Base-by-base conservation (phyloP, 306 rosid species). In the Dryas alaskensis region DNA sequence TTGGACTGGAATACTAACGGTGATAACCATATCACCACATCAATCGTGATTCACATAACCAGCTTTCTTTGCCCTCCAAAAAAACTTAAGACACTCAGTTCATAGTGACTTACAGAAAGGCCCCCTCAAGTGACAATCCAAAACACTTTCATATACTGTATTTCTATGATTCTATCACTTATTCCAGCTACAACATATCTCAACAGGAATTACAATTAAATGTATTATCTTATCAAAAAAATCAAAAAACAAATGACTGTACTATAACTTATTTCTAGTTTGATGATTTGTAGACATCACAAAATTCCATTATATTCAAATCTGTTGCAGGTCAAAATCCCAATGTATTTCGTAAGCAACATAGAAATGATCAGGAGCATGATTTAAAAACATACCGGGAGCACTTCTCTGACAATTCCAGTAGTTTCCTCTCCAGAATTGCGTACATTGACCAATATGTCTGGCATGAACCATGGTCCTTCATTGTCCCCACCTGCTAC, bases 401-500 rank as follows among this genome's bases (percentile, higher is more conserved):
- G 98, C 81, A 87, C 97, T 77, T 95, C 99, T 60, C 95, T 88
- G 71, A 88, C 81, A 51, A 88, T 73, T 69, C 98, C 99, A 45
- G 83, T 75, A 68, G 90, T 65, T 44, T 92, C 99, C 16, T 92
- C 99, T 55, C 89, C 98, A 1, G 92, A 76, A 78, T 81, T 84
- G 74, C 91, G 96, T 44, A 92, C 89, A 79, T 82, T 95, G 61
- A 95, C 99, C 75, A 95, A 82, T 80, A 95, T 87, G 67, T 95
- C 98, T 19, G 98, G 93, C 63, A 92, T 81, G 69, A 86, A 83
- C 93, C 90, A 88, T 7, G 96, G 99, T 72, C 97, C 99, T 78
- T 95, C 99, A 2, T 80, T 69, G 64, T 90, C 98, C 78, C 92
- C 97, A 39, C 98, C 98, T 95, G 83, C 87, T 74, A 82, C 40